These are phyloP conservation scores for Blastocystis sp. DNA, from an alignment of 352 stramenopile genomes.

Conservation along the genomic window DNA sequence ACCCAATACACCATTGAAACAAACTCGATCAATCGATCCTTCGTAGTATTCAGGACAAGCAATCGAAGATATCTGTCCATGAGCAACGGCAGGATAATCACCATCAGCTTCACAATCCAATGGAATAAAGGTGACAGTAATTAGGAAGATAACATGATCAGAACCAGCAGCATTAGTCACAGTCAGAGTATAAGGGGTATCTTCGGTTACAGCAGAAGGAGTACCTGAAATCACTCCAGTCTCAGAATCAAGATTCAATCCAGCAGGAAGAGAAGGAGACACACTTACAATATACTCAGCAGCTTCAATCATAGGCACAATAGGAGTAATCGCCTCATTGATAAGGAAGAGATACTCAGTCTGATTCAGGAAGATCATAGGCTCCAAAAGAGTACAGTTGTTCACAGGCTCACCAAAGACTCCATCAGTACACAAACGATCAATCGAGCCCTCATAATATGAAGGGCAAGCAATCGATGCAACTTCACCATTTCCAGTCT, in stretches of 20 bases:
- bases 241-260: not conserved
- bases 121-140: not conserved
- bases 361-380: not conserved
- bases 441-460: not conserved
- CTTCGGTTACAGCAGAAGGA: not conserved
- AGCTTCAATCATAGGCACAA: not conserved
- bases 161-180: conserved; percentile 6
- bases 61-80: not conserved
- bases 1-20: not conserved
- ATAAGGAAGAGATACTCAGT: not conserved
- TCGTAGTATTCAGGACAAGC: conserved; percentile 1
- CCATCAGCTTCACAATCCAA: conserved; percentile 8
- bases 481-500: not conserved
- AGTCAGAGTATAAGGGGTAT: not conserved
- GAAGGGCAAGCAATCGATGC: not conserved
- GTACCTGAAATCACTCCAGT: not conserved
- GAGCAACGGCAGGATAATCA: not conserved
- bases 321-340: not conserved
- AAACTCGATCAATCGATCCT: conserved; percentile 3
- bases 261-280: conserved; percentile 1
- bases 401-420: not conserved
- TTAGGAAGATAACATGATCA: not conserved
- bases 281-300: not conserved
- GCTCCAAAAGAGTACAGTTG: not conserved
- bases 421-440: not conserved